A percentile compares a stretch with the other conserved stretches of the same genome.
These are phyloP conservation scores for Serendipita sp. DNA, from an alignment of 768 basidiomycete genomes.

Conservation along the genomic window DNA sequence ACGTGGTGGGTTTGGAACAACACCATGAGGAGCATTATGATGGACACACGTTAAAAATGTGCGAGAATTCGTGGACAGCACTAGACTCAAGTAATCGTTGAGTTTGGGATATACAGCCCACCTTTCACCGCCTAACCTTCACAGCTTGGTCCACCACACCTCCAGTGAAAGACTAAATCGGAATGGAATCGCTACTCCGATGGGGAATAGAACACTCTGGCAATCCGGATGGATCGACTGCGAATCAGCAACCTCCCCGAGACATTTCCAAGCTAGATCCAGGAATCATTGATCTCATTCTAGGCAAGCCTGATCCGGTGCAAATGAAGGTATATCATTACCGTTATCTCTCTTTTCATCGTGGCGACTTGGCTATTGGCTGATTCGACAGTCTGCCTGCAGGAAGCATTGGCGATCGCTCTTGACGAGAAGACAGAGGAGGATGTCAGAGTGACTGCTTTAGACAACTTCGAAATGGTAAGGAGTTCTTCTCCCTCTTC, in stretches of 20 bases:
- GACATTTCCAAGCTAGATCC: slow-evolving; percentile 43
- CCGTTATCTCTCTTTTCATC: neutral
- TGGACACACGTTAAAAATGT: no score
- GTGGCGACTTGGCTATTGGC: slow-evolving; percentile 6
- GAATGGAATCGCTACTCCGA: slow-evolving; percentile 62
- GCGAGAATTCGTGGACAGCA: no score
- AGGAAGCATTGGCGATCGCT: slow-evolving; percentile 50
- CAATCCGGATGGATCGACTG: slow-evolving; percentile 17
- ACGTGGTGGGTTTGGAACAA: no score
- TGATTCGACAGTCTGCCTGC: slow-evolving; percentile 13
- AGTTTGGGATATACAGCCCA: neutral
- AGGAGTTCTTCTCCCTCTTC: no score
- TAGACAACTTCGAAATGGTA: slow-evolving; percentile 84
- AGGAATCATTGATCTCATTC: slow-evolving; percentile 67
- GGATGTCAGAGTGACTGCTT: slow-evolving; percentile 44
- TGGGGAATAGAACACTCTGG: slow-evolving; percentile 67
- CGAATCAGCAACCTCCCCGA: slow-evolving; percentile 18
- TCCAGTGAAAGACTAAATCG: neutral
- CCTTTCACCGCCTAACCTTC: neutral
- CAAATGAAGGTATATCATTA: slow-evolving; percentile 42
- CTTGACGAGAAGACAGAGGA: slow-evolving; percentile 38
- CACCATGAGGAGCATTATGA: no score
- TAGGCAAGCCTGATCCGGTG: slow-evolving; percentile 69
- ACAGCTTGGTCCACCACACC: neutral
- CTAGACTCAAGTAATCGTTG: neutral